These are phyloP conservation scores for Fraxinus baroniana DNA, from an alignment of 305 asterid species.

Conservation along the genomic window DNA sequence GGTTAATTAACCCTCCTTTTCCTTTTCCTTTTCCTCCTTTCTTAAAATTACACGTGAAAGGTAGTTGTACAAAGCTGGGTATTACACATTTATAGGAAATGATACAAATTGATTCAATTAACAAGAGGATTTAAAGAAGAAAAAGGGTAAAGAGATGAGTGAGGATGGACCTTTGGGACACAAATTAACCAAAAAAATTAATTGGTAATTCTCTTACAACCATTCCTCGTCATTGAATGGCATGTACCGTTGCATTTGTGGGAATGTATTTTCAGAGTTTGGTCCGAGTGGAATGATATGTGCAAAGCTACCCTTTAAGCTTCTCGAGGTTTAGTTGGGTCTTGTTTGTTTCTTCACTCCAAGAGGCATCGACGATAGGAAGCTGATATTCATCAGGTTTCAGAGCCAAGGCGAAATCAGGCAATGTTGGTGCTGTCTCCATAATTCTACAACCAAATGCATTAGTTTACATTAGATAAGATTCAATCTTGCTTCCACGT, in stretches of 20 bases:
- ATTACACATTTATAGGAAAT: slow-evolving; percentile 6
- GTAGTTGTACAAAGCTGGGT: slow-evolving; percentile 13
- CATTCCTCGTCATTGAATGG: neutral
- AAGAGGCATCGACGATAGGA: slow-evolving; percentile 60
- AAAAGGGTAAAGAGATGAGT: slow-evolving; percentile 4
- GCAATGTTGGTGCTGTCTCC: slow-evolving; percentile 96
- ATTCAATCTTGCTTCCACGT: neutral
- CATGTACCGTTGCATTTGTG: neutral
- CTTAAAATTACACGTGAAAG: slow-evolving; percentile 14
- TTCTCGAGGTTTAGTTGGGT: slow-evolving; percentile 23
- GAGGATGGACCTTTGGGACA: slow-evolving; percentile 15
- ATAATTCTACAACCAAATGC: slow-evolving; percentile 55
- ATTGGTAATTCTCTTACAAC: neutral
- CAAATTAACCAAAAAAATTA: neutral
- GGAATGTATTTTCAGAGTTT: slow-evolving; percentile 24
- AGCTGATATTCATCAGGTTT: slow-evolving; percentile 94
- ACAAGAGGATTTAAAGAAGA: neutral
- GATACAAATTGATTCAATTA: slow-evolving; percentile 8
- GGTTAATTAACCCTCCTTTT: neutral
- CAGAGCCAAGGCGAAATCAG: slow-evolving; percentile 86
- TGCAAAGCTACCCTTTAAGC: slow-evolving; percentile 29
- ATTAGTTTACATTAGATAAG: slow-evolving; percentile 8
- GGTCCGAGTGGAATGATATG: neutral
- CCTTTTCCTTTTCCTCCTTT: neutral
- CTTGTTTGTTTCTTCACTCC: slow-evolving; percentile 59